Percentiles rank a stretch among this genome's conserved stretches.
Evolutionary conservation across 2,329 filamentous ascomycete genomes (phyloP).

Genomic region (Dactylellina leptospora): DNA sequence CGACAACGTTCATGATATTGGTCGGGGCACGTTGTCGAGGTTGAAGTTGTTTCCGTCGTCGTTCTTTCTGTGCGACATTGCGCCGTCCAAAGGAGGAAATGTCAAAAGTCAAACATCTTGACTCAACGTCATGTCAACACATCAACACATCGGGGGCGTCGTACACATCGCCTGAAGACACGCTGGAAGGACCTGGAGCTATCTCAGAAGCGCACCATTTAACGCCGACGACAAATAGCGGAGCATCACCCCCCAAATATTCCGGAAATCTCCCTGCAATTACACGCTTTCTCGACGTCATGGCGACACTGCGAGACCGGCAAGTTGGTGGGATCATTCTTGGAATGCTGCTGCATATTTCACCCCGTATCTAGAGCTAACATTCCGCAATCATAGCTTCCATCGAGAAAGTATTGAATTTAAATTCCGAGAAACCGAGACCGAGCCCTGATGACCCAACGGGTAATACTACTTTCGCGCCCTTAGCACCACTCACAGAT

Average conservation of each 20-base stretch:
- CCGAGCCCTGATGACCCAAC: slow-evolving; percentile 69
- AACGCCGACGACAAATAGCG: neutral
- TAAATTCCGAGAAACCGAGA: slow-evolving; percentile 76
- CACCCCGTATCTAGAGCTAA: slow-evolving; percentile 12
- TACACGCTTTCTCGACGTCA: slow-evolving; percentile 9
- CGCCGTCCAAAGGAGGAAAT: no score
- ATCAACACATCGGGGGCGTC: slow-evolving; percentile 47
- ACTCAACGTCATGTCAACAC: no score
- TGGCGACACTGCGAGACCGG: slow-evolving; percentile 51
- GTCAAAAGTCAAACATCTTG: no score
- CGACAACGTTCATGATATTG: slow-evolving; percentile 25
- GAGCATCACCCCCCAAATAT: neutral
- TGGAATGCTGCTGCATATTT: slow-evolving; percentile 13
- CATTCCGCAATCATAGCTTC: slow-evolving; percentile 70
- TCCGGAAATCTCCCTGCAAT: neutral
- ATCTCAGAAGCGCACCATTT: slow-evolving; percentile 1
- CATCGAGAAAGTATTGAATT: slow-evolving; percentile 92
- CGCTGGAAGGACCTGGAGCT: slow-evolving; percentile 37
- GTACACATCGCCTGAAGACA: slow-evolving; percentile 45
- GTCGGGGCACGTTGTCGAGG: slow-evolving; percentile 4
- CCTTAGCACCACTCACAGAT: slow-evolving; percentile 81
- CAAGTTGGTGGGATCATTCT: slow-evolving; percentile 53
- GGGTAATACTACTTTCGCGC: slow-evolving; percentile 60
- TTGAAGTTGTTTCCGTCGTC: neutral
- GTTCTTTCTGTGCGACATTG: neutral